Base-by-base conservation (phyloP, 225 moss, liverwort and hornwort genomes). In the Pseudisothecium myosuroides region DNA sequence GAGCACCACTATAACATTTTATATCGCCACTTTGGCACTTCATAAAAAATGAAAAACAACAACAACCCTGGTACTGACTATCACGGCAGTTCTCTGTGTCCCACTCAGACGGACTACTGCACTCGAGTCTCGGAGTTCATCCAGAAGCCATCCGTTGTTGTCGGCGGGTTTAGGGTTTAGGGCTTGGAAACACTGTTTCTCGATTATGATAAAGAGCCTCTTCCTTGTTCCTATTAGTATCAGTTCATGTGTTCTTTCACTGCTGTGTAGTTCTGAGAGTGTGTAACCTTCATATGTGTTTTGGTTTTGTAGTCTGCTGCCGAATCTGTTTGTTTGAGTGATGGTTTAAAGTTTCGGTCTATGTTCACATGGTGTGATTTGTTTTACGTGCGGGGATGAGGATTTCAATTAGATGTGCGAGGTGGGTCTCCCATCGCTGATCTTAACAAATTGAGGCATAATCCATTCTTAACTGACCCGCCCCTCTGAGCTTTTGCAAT, bases 341-440 rank as follows among this genome's bases (percentile, higher is more conserved):
- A 64, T 24, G 36, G 17, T 36, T 54, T 9, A 5, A 10, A 31
- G 50, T 62, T 39, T 10, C 10, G 8, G 11, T 31, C 3, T 24
- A 6, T 55, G 41, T 67, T 66, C 3, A 4, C 4, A 5, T 6
- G 36, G 32, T 71, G 2, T 12, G 20, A 5, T 52, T 75, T 66
- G 11, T 36, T 43, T 32, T 26, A 9, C 2, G 9, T 4, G 83
- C 85, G 87, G 90, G 82, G 19, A 90, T 87, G 91, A 90, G 61
- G 88, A 91, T 85, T 91, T 91, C 90, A 88, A 88, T 91, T 88
- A 93, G 92, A 89, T 88, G 87, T 90, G 89, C 54, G 93, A 93
- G 92, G 52, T 90, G 90, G 77, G 39, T 78, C 54, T 37, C 17
- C 73, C 82, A 66, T 83, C 83, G 79, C 85, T 89, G 92, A 90